A percentile compares a stretch with the other conserved stretches of the same genome.
Evolutionary conservation across 352 stramenopile genomes (phyloP).

Genomic region (Pythium pyrilobum): DNA sequence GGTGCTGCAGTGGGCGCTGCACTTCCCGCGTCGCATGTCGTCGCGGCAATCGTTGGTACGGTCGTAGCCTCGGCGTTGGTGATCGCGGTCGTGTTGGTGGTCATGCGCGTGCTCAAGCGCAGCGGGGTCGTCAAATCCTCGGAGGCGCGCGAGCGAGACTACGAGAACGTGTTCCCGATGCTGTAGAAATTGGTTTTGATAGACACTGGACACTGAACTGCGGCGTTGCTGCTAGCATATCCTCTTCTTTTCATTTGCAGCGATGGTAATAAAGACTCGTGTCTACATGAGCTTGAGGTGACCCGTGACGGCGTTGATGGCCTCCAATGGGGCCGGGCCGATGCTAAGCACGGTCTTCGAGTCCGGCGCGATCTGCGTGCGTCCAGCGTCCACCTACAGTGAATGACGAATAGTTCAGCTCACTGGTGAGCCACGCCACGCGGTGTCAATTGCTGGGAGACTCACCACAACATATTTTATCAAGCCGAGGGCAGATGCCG

Average conservation of each 20-base stretch:
- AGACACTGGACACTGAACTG: too few relatives aligned
- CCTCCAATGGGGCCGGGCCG: constrained; percentile 59
- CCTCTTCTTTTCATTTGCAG: too few relatives aligned
- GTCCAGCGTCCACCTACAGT: constrained; percentile 60
- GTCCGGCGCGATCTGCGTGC: constrained; percentile 82
- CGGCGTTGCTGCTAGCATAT: too few relatives aligned
- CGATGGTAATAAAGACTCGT: too few relatives aligned
- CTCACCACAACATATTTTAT: constrained; percentile 78
- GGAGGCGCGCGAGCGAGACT: constrained; percentile 25
- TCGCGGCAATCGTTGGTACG: constrained; percentile 41
- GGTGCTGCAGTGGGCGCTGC: neutral
- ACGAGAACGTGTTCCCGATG: constrained; percentile 49
- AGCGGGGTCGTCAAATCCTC: constrained; percentile 35
- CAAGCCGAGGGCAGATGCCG: constrained; percentile 53
- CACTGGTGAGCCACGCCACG: too few relatives aligned
- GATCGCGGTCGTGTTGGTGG: constrained; percentile 27
- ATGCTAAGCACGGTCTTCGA: constrained; percentile 84
- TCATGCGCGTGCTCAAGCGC: constrained; percentile 30
- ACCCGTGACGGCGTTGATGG: constrained; percentile 65
- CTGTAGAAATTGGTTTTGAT: too few relatives aligned
- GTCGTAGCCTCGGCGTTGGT: constrained; percentile 32
- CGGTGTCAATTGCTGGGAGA: too few relatives aligned
- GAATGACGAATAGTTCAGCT: neutral
- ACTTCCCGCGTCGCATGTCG: constrained; percentile 24
- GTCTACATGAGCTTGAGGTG: constrained; percentile 85